Evolutionary conservation across 441 rosid species (phyloP), one percentile per base, ranked within the genome.

Genomic region (Euphorbia corollata): DNA sequence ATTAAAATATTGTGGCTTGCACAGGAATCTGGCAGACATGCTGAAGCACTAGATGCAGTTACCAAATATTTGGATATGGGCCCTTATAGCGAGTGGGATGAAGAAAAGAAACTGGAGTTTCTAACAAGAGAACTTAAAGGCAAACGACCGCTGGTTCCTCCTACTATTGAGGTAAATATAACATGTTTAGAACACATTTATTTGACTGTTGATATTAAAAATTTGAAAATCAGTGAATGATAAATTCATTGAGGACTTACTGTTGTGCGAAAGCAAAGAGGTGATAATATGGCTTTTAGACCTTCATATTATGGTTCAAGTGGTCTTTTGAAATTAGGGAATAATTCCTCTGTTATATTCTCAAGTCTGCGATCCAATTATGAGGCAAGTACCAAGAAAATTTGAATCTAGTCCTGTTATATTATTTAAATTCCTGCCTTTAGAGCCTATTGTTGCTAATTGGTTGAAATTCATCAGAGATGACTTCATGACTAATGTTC

Each of bases 11-110:
- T 68, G 53, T 6, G 30, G 63, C 71, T 58, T 38, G 41, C 47
- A 67, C 85, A 92, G 97, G 98, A 92, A 84, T 91, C 98, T 61
- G 86, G 73, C 67, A 88, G 96, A 76, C 97, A 92, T 73, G 84
- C 89, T 64, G 98, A 92, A 77, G 72, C 98, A 8, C 75, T 92
- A 24, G 97, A 92, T 85, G 96, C 97, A 63, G 84, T 92, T 68
- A 92, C 96, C 39, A 72, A 68, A 65, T 90, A 88, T 78, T 82
- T 90, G 87, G 98, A 92, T 77, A 90, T 92, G 90, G 98, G 96
- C 72, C 78, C 86, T 8, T 92, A 86, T 69, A 92, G 91, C 45
- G 97, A 92, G 83, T 92, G 98, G 97, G 85, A 88, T 73, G 98
- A 92, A 79, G 96, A 86, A 60, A 86, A 90, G 83, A 92, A 82